Evolutionary conservation across 2,329 filamentous ascomycete species (phyloP).

Genomic region (Paecilomyces sp.): DNA sequence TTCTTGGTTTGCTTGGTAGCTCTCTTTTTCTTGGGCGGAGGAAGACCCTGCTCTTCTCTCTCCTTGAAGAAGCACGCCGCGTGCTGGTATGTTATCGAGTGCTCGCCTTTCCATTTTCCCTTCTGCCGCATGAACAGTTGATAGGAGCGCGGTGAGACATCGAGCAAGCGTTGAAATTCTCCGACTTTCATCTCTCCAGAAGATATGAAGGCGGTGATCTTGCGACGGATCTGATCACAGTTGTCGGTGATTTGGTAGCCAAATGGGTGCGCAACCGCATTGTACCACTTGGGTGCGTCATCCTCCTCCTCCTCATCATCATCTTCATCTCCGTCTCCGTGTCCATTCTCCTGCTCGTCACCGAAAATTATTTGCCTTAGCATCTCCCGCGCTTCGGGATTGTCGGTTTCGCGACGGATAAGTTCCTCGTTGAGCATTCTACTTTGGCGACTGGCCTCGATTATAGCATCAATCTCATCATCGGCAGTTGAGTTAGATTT

Average conservation of each 20-base stretch:
- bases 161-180: slow-evolving; percentile 35
- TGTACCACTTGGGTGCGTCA: not conserved
- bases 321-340: not conserved
- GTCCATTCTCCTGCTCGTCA: not conserved
- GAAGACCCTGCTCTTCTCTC: slow-evolving; percentile 43
- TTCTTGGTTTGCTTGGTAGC: slow-evolving; percentile 20
- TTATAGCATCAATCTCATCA: not conserved
- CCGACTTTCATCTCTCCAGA: slow-evolving; percentile 38
- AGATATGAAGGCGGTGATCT: slow-evolving; percentile 37
- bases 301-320: not conserved
- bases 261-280: not conserved
- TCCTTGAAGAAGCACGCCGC: slow-evolving; percentile 42
- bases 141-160: slow-evolving; percentile 30
- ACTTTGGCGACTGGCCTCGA: too few species aligned
- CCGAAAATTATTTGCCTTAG: too few species aligned
- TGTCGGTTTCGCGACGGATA: too few species aligned
- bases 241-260: slow-evolving; percentile 2
- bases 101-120: slow-evolving; percentile 17
- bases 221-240: slow-evolving; percentile 32
- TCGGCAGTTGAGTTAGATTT: not conserved
- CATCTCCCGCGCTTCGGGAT: too few species aligned
- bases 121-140: slow-evolving; percentile 43
- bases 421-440: too few species aligned
- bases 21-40: slow-evolving; percentile 17
- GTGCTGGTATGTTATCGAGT: slow-evolving; percentile 18